These are phyloP conservation scores for Polytrichum commune DNA, from an alignment of 225 moss, liverwort and hornwort species.

Conservation along the genomic window DNA sequence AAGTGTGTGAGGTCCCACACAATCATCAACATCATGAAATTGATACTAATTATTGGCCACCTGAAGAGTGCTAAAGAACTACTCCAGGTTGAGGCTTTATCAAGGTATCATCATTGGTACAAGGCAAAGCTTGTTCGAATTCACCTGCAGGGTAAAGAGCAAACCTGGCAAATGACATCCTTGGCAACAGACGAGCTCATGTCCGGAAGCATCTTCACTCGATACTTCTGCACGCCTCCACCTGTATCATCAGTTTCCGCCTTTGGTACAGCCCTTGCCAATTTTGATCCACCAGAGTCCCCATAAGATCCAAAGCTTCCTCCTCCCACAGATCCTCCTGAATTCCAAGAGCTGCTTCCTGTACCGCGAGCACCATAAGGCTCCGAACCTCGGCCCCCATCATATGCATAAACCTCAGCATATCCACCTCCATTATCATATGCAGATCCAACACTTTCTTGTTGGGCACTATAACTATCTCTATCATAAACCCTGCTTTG, in stretches of 20 bases:
- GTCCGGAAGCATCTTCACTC: conserved; percentile 94
- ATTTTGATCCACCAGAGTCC: conserved; percentile 38
- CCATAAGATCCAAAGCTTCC: conserved; percentile 32
- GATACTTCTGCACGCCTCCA: conserved; percentile 83
- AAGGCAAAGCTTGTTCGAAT: not conserved
- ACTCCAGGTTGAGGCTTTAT: no score
- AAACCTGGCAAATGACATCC: conserved; percentile 93
- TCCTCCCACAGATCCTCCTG: conserved; percentile 19
- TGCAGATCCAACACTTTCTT: conserved; percentile 33
- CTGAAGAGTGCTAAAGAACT: no score
- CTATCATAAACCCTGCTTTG: conserved; percentile 36
- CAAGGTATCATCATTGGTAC: not conserved
- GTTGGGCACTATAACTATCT: conserved; percentile 30
- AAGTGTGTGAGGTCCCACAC: no score
- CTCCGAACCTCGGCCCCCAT: conserved; percentile 68
- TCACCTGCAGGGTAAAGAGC: no score
- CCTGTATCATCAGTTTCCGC: conserved; percentile 47
- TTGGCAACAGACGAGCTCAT: conserved; percentile 48
- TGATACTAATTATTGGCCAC: no score
- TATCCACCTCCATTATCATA: conserved; percentile 39
- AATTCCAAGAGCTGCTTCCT: conserved; percentile 57
- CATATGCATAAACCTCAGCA: conserved; percentile 82
- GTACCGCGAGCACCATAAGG: conserved; percentile 73
- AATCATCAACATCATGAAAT: no score
- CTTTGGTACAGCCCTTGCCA: conserved; percentile 72